Conservation (phyloP, 2,329 filamentous ascomycete species). For the Mariannaea sp. region DNA sequence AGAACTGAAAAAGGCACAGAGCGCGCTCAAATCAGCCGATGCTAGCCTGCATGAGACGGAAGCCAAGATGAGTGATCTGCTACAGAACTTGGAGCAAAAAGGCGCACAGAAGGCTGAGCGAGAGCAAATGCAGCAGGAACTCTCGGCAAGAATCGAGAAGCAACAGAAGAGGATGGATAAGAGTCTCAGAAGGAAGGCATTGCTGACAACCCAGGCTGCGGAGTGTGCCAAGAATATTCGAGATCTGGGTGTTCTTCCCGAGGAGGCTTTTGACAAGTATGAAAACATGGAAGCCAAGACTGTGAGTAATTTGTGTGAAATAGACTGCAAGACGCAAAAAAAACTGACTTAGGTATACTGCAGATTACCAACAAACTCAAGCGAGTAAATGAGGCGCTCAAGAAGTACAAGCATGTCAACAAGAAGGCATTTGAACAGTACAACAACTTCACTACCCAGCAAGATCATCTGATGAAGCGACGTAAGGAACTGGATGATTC, state of each 20-base stretch:
- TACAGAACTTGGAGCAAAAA: slow-evolving; percentile 59
- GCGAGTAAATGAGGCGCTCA: slow-evolving; percentile 89
- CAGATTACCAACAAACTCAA: slow-evolving; percentile 73
- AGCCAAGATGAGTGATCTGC: slow-evolving; percentile 62
- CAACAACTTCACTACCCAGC: slow-evolving; percentile 92
- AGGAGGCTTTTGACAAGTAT: slow-evolving; percentile 93
- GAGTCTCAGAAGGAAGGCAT: slow-evolving; percentile 84
- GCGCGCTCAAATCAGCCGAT: slow-evolving; percentile 69
- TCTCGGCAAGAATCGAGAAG: slow-evolving; percentile 78
- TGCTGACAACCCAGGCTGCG: slow-evolving; percentile 74
- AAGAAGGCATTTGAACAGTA: slow-evolving; percentile 99
- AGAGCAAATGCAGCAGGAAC: slow-evolving; percentile 74
- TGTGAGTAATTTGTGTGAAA: slow-evolving; percentile 52
- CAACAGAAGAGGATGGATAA: slow-evolving; percentile 91
- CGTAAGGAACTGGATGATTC: slow-evolving; percentile 86
- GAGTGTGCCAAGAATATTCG: slow-evolving; percentile 89
- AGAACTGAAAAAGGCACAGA: slow-evolving; percentile 78
- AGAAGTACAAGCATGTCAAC: slow-evolving; percentile 98
- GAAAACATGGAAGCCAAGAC: slow-evolving; percentile 78
- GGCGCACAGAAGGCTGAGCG: slow-evolving; percentile 63
- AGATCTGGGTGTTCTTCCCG: slow-evolving; percentile 88
- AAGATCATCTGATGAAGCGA: slow-evolving; percentile 83
- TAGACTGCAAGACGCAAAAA: neutral
- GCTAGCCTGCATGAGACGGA: slow-evolving; percentile 76
- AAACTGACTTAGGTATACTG: slow-evolving; percentile 18